Percentiles rank a stretch among this genome's conserved stretches.
Conservation (phyloP, 1,139 yeast species). For the Tardiomyces blankii region DNA sequence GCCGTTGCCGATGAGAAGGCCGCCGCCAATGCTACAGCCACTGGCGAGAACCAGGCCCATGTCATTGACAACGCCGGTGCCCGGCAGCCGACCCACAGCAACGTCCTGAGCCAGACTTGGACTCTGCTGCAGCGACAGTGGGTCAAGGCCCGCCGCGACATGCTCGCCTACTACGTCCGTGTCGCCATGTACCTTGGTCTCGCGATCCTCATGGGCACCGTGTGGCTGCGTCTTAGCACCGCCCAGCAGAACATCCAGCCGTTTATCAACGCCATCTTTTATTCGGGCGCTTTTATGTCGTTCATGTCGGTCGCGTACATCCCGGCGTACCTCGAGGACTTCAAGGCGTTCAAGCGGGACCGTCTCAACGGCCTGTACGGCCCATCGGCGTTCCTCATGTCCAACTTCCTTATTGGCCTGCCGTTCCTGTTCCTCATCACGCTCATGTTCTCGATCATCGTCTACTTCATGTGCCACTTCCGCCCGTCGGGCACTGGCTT, state of each 20-base stretch:
- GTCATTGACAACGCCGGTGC: not conserved
- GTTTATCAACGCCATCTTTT: slow-evolving; percentile 32
- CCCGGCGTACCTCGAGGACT: slow-evolving; percentile 32
- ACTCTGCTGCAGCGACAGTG: slow-evolving; percentile 21
- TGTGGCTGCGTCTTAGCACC: slow-evolving; percentile 28
- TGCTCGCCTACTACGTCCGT: slow-evolving; percentile 30
- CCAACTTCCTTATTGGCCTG: slow-evolving; percentile 30
- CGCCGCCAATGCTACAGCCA: not conserved
- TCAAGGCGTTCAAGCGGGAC: slow-evolving; percentile 24
- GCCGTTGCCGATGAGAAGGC: not conserved
- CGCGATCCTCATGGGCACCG: slow-evolving; percentile 34
- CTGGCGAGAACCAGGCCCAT: not conserved
- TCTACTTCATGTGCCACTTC: slow-evolving; percentile 30
- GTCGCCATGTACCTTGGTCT: slow-evolving; percentile 31
- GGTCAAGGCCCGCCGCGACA: slow-evolving; percentile 28
- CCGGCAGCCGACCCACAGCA: not conserved
- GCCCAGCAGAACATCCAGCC: slow-evolving; percentile 29
- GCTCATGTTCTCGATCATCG: slow-evolving; percentile 25
- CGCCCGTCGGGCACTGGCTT: slow-evolving; percentile 24
- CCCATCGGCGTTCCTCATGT: slow-evolving; percentile 26
- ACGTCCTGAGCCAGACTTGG: slow-evolving; percentile 3
- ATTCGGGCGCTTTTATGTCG: slow-evolving; percentile 35
- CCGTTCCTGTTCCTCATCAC: slow-evolving; percentile 31
- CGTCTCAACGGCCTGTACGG: slow-evolving; percentile 31
- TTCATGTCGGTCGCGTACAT: slow-evolving; percentile 36